Percentiles rank a stretch among this genome's conserved stretches.
These are phyloP conservation scores for Ceratocystis eucalypticola DNA, from an alignment of 2,329 filamentous ascomycete genomes.

Conservation along the genomic window DNA sequence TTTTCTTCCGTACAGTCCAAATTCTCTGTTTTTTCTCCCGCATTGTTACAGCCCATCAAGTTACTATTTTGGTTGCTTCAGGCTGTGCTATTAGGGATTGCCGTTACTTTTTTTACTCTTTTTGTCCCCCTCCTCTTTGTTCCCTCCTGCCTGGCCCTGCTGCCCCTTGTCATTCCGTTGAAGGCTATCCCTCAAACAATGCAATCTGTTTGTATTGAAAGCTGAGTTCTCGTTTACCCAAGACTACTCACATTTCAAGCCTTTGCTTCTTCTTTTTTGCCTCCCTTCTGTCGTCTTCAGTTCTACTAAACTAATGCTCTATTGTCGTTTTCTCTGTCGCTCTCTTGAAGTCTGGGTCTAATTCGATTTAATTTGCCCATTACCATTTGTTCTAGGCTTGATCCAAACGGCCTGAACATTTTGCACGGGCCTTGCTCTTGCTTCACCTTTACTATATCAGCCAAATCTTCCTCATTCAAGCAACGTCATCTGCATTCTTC, in stretches of 20 bases:
- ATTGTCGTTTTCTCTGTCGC: too few species aligned
- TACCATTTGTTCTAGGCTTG: background rate
- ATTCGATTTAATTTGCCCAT: background rate
- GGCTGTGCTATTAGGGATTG: conserved; percentile 2
- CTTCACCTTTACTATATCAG: background rate
- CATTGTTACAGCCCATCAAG: background rate
- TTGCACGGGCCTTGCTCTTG: background rate
- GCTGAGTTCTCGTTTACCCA: background rate
- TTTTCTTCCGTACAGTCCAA: background rate
- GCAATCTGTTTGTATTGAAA: background rate
- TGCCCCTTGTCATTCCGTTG: background rate
- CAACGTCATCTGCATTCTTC: conserved; percentile 1
- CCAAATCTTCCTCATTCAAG: background rate
- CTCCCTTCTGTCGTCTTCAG: conserved; percentile 1
- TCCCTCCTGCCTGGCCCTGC: background rate
- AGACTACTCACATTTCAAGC: background rate
- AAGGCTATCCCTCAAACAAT: background rate
- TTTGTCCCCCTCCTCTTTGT: background rate
- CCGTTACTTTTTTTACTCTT: background rate
- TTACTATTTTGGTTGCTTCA: conserved; percentile 7
- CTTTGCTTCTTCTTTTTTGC: background rate
- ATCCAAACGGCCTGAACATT: background rate
- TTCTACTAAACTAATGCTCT: background rate
- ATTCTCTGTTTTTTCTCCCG: background rate
- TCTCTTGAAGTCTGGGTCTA: too few species aligned